Base-by-base conservation (phyloP, 169 alveolate genomes). In the Plasmodium billcollinsi region DNA sequence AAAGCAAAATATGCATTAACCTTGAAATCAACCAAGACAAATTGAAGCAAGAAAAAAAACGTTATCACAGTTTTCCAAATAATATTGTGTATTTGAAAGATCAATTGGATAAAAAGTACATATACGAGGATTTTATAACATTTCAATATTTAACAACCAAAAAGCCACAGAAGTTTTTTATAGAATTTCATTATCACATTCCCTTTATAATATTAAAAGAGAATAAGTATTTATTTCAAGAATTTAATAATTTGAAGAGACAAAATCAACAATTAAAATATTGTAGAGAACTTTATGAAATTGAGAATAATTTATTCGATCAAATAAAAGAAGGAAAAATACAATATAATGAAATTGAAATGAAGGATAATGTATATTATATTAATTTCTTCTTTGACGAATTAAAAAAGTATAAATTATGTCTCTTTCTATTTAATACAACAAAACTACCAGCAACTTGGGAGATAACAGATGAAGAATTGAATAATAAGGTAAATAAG, bases 91-190 rank as follows among this genome's bases (percentile, higher is more conserved):
- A 69, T 26, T 3, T 69, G 73, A 33, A 67, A 43, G 67, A 58
- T 18, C 33, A 67, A 66, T 39, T 67, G 12, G 83, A 43, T 24
- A 80, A 80, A 69, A 80, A 80, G 43, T 15, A 67, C 54, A 70
- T 80, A 69, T 49, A 80, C 15, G 85, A 80, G 26, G 90, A 80
- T 80, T 67, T 67, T 69, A n/a, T 80, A 80, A 52, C 50, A 67
- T 80, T 80, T 72, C 90, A 80, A 49, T 80, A 80, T 80, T 80
- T 80, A 69, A 80, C 90, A 80, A 15, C 63, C 33, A 70, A 80
- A 69, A 56, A 61, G 12, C 73, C 67, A 39, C 85, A 80, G 33
- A 80, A n/a, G 65, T 80, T 80, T 67, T 67, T 20, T 33, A 72
- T 80, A 14, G 90, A 80, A 56, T 80, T 83, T 26, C 61, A 80